A percentile compares a stretch with the other conserved stretches of the same genome.
Evolutionary conservation across 257 asterid genomes (phyloP).

Genomic region (Salvia splendens): DNA sequence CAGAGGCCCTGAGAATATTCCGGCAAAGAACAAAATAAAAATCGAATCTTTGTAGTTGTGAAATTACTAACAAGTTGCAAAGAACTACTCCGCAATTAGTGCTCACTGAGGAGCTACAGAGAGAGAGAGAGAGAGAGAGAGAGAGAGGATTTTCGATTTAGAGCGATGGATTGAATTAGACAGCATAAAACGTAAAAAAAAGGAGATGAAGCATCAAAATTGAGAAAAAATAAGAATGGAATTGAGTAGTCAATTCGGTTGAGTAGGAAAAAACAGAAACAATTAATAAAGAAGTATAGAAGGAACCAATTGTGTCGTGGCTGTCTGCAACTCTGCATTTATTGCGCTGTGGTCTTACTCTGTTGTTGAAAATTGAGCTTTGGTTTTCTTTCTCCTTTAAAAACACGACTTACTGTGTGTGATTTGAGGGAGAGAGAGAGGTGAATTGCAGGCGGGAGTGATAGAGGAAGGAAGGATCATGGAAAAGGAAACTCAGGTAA

Average conservation of each 20-base stretch:
- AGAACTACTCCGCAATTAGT: slow-evolving; percentile 33
- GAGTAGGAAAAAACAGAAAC: slow-evolving; percentile 17
- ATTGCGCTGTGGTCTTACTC: slow-evolving; percentile 30
- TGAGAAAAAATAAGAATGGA: not conserved
- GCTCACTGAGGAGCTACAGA: slow-evolving; percentile 4
- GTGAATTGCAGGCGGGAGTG: not conserved
- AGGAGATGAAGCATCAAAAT: slow-evolving; percentile 14
- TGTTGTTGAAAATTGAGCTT: slow-evolving; percentile 21
- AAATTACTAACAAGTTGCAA: slow-evolving; percentile 8
- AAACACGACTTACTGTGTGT: not conserved
- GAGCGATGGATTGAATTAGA: slow-evolving; percentile 25
- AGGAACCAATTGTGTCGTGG: slow-evolving; percentile 28
- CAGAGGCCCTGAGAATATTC: not conserved
- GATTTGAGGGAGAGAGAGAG: slow-evolving; percentile 6
- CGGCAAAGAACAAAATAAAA: not conserved
- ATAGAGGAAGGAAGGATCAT: slow-evolving; percentile 7
- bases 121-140: slow-evolving; percentile 17
- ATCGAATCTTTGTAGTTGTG: slow-evolving; percentile 12
- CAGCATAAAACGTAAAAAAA: slow-evolving; percentile 11
- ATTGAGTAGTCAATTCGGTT: slow-evolving; percentile 33
- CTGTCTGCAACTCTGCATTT: slow-evolving; percentile 36
- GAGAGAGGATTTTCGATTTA: not conserved
- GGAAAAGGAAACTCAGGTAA: slow-evolving; percentile 24
- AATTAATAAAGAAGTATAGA: slow-evolving; percentile 24
- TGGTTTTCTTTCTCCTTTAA: not conserved